phyloP scores from a whole-genome alignment of 345 rosid species.

The Atalantia buxifolia region DNA sequence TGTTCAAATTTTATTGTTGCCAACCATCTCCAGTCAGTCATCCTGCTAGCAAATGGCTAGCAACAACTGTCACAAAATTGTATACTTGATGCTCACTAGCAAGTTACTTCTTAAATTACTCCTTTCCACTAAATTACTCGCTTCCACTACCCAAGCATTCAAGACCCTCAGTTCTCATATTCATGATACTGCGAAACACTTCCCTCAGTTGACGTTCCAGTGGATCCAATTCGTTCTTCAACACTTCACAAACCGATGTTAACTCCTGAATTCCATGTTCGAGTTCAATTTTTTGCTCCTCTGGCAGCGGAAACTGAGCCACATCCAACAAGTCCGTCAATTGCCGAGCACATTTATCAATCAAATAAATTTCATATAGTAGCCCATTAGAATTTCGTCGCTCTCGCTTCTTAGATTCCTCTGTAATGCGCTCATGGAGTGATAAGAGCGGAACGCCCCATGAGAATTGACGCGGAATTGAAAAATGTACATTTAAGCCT shows the following conservation, averaged over 20 bases:
- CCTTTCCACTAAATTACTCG: background rate
- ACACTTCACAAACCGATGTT: conserved; percentile 21
- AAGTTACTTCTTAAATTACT: background rate
- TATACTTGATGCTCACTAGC: conserved; percentile 16
- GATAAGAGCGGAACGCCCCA: conserved; percentile 23
- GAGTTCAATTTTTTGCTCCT: conserved; percentile 26
- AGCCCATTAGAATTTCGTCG: conserved; percentile 24
- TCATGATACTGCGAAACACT: conserved; percentile 34
- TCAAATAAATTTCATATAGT: conserved; percentile 34
- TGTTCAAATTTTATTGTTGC: conserved; percentile 11
- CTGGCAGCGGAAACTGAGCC: conserved; percentile 27
- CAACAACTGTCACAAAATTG: conserved; percentile 8
- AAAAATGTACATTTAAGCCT: conserved; percentile 27
- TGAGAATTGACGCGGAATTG: conserved; percentile 24
- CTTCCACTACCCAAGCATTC: conserved; percentile 14
- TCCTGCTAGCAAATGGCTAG: conserved; percentile 2
- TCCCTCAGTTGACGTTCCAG: conserved; percentile 37
- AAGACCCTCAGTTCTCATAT: conserved; percentile 33
- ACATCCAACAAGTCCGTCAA: conserved; percentile 32
- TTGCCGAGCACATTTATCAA: conserved; percentile 24
- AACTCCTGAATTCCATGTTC: conserved; percentile 25
- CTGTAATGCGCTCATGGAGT: conserved; percentile 35
- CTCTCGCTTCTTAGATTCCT: conserved; percentile 37
- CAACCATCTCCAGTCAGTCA: background rate
- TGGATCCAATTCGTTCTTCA: conserved; percentile 35